phyloP scores from a whole-genome alignment of 371 early-diverging fungal genomes.

The Dichotomocladium elegans region DNA sequence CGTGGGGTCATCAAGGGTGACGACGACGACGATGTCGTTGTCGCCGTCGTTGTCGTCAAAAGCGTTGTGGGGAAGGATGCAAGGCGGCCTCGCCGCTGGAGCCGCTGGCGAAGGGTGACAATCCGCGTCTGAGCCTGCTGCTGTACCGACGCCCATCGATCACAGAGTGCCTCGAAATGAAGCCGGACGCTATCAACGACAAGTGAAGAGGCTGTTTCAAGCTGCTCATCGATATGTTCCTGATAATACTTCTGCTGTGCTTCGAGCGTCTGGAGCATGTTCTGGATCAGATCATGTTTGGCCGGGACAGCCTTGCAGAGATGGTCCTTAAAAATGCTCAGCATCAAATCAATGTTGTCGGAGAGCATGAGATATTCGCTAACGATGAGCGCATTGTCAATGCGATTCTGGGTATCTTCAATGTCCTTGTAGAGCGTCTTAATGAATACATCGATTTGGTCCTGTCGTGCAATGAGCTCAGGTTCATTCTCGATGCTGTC shows the following conservation, averaged over 20 bases:
- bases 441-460: neutral
- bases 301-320: neutral
- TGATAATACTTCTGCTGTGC: constrained; percentile 9
- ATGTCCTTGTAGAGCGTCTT: neutral
- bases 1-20: neutral
- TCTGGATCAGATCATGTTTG: constrained; percentile 1
- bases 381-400: constrained; percentile 2
- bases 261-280: neutral
- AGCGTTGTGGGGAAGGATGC: neutral
- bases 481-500: neutral
- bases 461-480: neutral
- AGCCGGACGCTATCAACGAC: neutral
- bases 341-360: constrained; percentile 3
- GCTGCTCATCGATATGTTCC: neutral
- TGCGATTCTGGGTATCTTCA: neutral
- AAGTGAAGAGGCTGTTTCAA: neutral
- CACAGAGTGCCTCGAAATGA: neutral
- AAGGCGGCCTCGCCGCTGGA: constrained; percentile 1
- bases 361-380: constrained; percentile 8
- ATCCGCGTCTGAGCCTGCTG: neutral
- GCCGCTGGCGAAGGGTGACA: neutral
- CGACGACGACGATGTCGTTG: neutral
- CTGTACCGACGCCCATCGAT: constrained; percentile 1
- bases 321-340: constrained; percentile 3
- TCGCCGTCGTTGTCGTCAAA: neutral